phyloP scores from a whole-genome alignment of 495 filamentous ascomycete species.

The Schizothecium vesticola region DNA sequence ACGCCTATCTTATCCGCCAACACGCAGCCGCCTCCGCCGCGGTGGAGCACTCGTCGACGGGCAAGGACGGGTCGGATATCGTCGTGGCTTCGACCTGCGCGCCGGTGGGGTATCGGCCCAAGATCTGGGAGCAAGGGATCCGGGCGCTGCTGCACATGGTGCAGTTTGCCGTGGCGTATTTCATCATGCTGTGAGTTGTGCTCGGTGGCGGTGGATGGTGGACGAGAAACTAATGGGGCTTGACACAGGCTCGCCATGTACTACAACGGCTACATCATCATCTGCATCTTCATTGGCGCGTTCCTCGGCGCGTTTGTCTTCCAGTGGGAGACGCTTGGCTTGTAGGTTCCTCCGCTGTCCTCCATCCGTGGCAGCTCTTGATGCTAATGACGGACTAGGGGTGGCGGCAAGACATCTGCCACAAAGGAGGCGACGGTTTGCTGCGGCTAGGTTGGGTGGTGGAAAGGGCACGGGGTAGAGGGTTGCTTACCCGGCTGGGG shows the following conservation, averaged over 20 bases:
- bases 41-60: neutral
- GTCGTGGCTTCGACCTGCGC: neutral
- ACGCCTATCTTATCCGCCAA: slow-evolving; percentile 49
- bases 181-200: slow-evolving; percentile 53
- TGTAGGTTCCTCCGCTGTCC: neutral
- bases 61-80: neutral
- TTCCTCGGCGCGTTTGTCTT: slow-evolving; percentile 58
- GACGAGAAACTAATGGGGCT: neutral
- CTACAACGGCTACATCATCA: slow-evolving; percentile 63
- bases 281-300: slow-evolving; percentile 60
- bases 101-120: slow-evolving; percentile 39
- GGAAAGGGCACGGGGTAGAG: too few species aligned
- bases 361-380: neutral
- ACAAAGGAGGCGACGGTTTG: slow-evolving; percentile 14
- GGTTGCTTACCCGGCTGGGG: too few species aligned
- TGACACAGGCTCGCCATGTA: slow-evolving; percentile 49
- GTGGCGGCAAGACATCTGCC: neutral
- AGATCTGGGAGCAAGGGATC: slow-evolving; percentile 52
- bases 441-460: slow-evolving; percentile 9
- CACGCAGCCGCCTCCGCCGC: slow-evolving; percentile 12
- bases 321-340: slow-evolving; percentile 47
- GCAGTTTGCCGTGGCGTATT: slow-evolving; percentile 66
- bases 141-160: slow-evolving; percentile 58
- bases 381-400: neutral
- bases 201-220: neutral